Conservation (phyloP, 2,329 filamentous ascomycete genomes). For the Trematosphaeria pertusa region DNA sequence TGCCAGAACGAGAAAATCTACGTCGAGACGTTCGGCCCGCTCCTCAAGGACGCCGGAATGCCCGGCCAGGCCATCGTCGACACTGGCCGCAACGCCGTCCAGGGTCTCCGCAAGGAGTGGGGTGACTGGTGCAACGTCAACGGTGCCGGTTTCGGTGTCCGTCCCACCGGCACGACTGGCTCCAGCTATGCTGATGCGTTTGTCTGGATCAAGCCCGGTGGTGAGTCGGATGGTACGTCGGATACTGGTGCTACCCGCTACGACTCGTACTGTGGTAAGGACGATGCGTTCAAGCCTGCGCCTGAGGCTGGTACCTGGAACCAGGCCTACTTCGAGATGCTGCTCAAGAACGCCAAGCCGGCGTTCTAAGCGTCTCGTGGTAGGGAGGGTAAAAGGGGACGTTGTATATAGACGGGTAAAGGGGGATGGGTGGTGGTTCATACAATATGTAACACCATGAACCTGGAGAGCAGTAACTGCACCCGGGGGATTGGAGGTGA, state of each 20-base stretch:
- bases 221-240: slow-evolving; percentile 59
- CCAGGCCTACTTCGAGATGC: slow-evolving; percentile 53
- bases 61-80: slow-evolving; percentile 64
- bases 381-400: neutral
- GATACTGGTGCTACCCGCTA: slow-evolving; percentile 56
- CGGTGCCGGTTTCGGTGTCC: slow-evolving; percentile 68
- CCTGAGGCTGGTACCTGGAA: slow-evolving; percentile 76
- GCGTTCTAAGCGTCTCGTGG: slow-evolving; percentile 31
- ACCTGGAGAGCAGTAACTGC: too few species aligned
- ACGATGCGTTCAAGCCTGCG: slow-evolving; percentile 66
- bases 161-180: slow-evolving; percentile 67
- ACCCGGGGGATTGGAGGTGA: too few species aligned
- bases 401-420: slow-evolving; percentile 20
- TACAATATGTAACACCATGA: neutral
- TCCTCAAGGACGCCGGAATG: slow-evolving; percentile 57
- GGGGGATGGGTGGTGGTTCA: neutral
- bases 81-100: slow-evolving; percentile 64
- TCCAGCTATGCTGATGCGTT: slow-evolving; percentile 67
- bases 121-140: slow-evolving; percentile 74
- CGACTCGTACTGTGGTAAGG: slow-evolving; percentile 63
- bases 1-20: slow-evolving; percentile 62
- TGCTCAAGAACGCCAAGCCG: slow-evolving; percentile 49
- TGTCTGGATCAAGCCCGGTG: slow-evolving; percentile 75
- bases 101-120: slow-evolving; percentile 59
- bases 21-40: slow-evolving; percentile 59